phyloP scores from a whole-genome alignment of 2,329 filamentous ascomycete genomes.

The Penicillium sp. region DNA sequence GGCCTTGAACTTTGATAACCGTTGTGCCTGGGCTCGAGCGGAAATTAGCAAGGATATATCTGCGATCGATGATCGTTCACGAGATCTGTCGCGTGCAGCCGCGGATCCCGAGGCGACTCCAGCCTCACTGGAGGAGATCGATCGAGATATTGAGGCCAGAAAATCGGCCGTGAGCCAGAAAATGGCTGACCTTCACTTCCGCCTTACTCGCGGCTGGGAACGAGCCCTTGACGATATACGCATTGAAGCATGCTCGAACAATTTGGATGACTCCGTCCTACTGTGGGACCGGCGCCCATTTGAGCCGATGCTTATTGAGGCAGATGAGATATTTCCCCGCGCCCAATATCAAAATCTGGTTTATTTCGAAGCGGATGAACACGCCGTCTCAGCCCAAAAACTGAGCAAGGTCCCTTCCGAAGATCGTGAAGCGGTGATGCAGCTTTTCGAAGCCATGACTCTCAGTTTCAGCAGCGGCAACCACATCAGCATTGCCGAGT shows the following conservation, averaged over 20 bases:
- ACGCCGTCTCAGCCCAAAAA: conserved; percentile 23
- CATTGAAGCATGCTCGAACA: conserved; percentile 27
- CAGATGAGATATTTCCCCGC: conserved; percentile 68
- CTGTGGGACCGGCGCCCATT: conserved; percentile 69
- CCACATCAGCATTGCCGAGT: conserved; percentile 26
- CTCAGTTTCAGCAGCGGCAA: conserved; percentile 27
- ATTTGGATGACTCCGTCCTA: conserved; percentile 55
- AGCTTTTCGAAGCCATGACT: conserved; percentile 28
- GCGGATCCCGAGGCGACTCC: conserved; percentile 22
- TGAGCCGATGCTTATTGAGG: conserved; percentile 64
- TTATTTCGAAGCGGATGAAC: conserved; percentile 36
- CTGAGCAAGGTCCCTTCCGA: conserved; percentile 15
- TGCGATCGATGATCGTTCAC: conserved; percentile 31
- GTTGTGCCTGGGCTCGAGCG: conserved; percentile 11
- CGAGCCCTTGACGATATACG: conserved; percentile 56
- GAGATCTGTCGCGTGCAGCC: conserved; percentile 25
- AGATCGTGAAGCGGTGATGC: conserved; percentile 19
- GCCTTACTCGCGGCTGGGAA: conserved; percentile 34
- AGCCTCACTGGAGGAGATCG: conserved; percentile 21
- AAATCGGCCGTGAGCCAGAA: conserved; percentile 7
- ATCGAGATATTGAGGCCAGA: conserved; percentile 20
- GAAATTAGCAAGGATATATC: conserved; percentile 16
- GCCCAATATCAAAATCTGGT: conserved; percentile 31
- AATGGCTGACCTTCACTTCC: conserved; percentile 23
- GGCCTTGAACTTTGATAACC: conserved; percentile 30